Evolutionary conservation across 441 rosid genomes (phyloP), one percentile per base, ranked within the genome.

Genomic region (Syzygium syzygioides): DNA sequence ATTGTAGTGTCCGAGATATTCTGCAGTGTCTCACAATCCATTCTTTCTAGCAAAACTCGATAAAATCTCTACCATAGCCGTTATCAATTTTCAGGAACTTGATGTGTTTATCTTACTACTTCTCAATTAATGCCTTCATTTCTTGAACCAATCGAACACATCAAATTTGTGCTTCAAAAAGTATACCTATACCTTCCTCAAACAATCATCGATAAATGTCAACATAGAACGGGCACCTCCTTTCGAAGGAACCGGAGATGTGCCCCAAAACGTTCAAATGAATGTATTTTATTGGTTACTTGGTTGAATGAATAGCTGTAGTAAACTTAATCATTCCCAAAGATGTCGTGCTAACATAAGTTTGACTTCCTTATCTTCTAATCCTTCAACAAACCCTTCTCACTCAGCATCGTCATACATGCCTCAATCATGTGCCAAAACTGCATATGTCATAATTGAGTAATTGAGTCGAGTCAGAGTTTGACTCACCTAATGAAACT

Each of bases 11-110:
- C 28, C 13, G 11, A 23, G 1, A 2, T 56, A 56, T 0, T 0
- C 2, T 23, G 28, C 13, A 0, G 2, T 56, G 60, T 56, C 60
- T 56, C 12, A 4, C 4, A 56, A 56, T 56, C 17, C 28, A 0
- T 56, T 56, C 2, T 56, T 23, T 23, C 28, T 9, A 2, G 0
- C 13, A 56, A 0, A 56, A 56, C 28, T 56, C 25, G 13, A 56
- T 56, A 23, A 56, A 56, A 56, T 56, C 26, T 56, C 25, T 56
- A 56, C 2, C 5, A 56, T 18, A 23, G 6, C 28, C 28, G 0
- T 9, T 56, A 23, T 56, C 28, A 0, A 0, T 56, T 56, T 10
- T 56, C 26, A 23, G 10, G 5, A 26, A 56, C 13, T 9, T 9
- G 13, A 56, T 56, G 0, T 56, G 1, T 56, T 56, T 56, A 56